phyloP scores from a whole-genome alignment of 176 grass and related monocot genomes.

The Melocanna baccifera region DNA sequence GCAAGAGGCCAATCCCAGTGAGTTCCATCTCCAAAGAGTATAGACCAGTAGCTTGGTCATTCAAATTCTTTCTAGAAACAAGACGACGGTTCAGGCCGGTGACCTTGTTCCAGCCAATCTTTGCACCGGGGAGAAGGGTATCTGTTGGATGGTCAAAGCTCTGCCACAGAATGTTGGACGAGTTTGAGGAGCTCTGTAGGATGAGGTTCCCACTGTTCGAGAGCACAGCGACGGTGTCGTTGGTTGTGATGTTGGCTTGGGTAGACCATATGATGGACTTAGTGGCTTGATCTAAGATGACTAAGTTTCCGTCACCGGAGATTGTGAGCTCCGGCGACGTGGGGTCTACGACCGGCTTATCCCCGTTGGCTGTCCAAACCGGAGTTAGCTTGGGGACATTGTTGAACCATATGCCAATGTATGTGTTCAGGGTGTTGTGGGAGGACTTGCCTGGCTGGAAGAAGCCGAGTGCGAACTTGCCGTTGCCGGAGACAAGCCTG shows the following conservation, averaged over 20 bases:
- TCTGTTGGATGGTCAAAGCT: conserved; percentile 54
- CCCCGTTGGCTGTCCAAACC: conserved; percentile 48
- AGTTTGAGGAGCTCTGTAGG: conserved; percentile 6
- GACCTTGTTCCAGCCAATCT: conserved; percentile 36
- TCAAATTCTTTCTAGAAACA: conserved; percentile 32
- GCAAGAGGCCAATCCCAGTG: background rate
- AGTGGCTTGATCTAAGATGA: conserved; percentile 12
- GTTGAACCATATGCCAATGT: conserved; percentile 48
- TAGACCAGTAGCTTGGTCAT: conserved; percentile 27
- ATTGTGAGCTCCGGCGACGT: conserved; percentile 14
- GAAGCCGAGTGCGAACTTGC: conserved; percentile 52
- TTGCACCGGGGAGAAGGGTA: conserved; percentile 33
- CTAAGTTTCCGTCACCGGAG: conserved; percentile 38
- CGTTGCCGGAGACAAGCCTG: conserved; percentile 33
- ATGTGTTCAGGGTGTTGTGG: background rate
- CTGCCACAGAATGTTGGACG: conserved; percentile 41
- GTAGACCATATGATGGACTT: conserved; percentile 45
- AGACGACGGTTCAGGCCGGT: conserved; percentile 35
- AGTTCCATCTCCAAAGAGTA: conserved; percentile 33
- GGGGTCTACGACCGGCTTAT: background rate
- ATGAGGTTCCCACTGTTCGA: conserved; percentile 42
- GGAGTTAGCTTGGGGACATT: conserved; percentile 31
- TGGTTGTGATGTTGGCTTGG: background rate
- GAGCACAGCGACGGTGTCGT: conserved; percentile 7
- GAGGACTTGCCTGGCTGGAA: conserved; percentile 22